phyloP scores from a whole-genome alignment of 176 grass and related monocot species.

The Otatea glauca region DNA sequence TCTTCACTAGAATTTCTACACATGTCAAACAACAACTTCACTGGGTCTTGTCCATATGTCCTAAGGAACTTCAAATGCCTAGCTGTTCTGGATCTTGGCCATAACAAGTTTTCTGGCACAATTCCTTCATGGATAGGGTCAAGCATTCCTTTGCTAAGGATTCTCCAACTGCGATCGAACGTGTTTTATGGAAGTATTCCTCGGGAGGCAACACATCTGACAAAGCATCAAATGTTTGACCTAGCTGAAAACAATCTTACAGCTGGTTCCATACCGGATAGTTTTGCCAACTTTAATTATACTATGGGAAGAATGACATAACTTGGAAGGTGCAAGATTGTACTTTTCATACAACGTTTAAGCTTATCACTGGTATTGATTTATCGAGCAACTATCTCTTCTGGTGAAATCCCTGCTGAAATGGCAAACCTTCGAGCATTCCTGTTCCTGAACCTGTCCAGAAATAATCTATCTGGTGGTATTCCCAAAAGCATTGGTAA shows the following conservation, averaged over 20 bases:
- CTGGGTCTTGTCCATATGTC: neutral
- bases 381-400: conserved; percentile 1
- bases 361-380: neutral
- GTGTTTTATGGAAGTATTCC: conserved; percentile 31
- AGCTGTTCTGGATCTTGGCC: neutral
- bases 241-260: conserved; percentile 32
- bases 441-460: conserved; percentile 33
- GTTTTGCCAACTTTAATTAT: neutral
- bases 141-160: neutral
- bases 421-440: neutral
- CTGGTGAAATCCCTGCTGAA: neutral
- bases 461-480: neutral
- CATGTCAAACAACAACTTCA: too few relatives aligned
- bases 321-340: neutral
- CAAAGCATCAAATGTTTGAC: conserved; percentile 22
- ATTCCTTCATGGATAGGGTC: conserved; percentile 43
- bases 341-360: neutral
- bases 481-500: conserved; percentile 3
- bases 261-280: conserved; percentile 16
- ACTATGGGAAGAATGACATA: neutral
- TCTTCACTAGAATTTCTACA: neutral
- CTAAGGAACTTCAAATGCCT: conserved; percentile 20
- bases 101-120: conserved; percentile 9
- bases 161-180: conserved; percentile 35
- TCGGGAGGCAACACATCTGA: neutral